Conservation (phyloP, 2,329 filamentous ascomycete genomes). For the Fusarium sp. region DNA sequence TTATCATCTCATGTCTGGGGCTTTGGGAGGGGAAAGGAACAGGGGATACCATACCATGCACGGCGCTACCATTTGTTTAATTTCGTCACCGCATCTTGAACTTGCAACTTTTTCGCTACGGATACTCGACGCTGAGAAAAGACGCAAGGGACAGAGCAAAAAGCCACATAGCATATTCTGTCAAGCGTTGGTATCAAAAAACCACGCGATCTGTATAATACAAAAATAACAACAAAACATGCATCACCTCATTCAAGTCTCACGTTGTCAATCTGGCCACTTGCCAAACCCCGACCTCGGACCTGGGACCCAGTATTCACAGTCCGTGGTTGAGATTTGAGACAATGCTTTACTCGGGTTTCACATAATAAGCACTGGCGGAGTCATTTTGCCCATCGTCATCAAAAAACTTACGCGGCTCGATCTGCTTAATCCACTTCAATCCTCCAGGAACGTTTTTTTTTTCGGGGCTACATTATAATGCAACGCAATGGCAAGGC, state of each 20-base stretch:
- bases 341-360: constrained; percentile 18
- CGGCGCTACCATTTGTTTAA: constrained; percentile 26
- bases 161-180: constrained; percentile 4
- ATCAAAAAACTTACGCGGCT: constrained; percentile 17
- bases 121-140: background rate
- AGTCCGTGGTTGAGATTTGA: constrained; percentile 24
- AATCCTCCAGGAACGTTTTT: background rate
- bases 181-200: background rate
- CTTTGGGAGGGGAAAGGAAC: constrained; percentile 22
- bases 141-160: background rate
- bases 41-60: constrained; percentile 35
- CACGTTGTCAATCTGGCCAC: constrained; percentile 23
- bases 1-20: constrained; percentile 7
- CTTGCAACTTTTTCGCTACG: constrained; percentile 4
- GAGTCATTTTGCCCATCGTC: constrained; percentile 24
- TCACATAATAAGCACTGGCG: constrained; percentile 32
- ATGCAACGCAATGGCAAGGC: constrained; percentile 21
- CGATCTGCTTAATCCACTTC: constrained; percentile 5
- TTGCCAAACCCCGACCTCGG: constrained; percentile 1
- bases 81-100: constrained; percentile 37
- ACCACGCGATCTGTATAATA: constrained; percentile 9
- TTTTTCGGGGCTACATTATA: constrained; percentile 24
- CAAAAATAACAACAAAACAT: constrained; percentile 24
- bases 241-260: constrained; percentile 20
- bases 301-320: constrained; percentile 22